Percentiles rank a stretch among this genome's conserved stretches.
Evolutionary conservation across 306 rosid species (phyloP).

Genomic region (Malus sieversii): DNA sequence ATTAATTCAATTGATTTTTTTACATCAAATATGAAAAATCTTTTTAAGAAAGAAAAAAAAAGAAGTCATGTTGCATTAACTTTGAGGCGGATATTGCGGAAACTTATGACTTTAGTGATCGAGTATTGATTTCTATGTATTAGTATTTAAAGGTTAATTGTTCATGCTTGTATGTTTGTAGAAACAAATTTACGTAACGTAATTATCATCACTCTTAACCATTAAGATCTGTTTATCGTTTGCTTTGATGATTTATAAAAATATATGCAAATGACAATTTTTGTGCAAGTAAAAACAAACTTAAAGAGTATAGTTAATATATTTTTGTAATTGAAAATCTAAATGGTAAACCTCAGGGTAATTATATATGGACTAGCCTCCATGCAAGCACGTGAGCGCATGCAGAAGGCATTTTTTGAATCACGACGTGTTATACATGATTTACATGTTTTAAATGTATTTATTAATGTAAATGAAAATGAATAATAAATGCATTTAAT

Average conservation of each 20-base stretch:
- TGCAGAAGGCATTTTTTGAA: no score
- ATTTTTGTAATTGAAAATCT: neutral
- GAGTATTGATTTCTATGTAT: no score
- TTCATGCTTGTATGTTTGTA: neutral
- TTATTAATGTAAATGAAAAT: no score
- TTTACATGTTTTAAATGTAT: no score
- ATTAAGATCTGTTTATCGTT: neutral
- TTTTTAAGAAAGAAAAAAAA: neutral
- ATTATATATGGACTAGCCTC: neutral
- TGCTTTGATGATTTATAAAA: neutral
- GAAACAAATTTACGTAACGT: neutral
- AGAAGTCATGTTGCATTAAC: neutral
- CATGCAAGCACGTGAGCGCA: no score
- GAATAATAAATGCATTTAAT: no score
- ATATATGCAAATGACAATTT: neutral
- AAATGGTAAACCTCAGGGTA: neutral
- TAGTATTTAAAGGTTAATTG: no score
- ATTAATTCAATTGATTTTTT: neutral
- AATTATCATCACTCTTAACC: neutral
- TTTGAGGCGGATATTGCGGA: neutral
- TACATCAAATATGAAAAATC: neutral
- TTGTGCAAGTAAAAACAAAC: neutral
- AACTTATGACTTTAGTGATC: no score
- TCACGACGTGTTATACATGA: no score
- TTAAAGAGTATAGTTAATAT: neutral